Evolutionary conservation across 768 basidiomycete species (phyloP).

Genomic region (Kwoniella sp.): DNA sequence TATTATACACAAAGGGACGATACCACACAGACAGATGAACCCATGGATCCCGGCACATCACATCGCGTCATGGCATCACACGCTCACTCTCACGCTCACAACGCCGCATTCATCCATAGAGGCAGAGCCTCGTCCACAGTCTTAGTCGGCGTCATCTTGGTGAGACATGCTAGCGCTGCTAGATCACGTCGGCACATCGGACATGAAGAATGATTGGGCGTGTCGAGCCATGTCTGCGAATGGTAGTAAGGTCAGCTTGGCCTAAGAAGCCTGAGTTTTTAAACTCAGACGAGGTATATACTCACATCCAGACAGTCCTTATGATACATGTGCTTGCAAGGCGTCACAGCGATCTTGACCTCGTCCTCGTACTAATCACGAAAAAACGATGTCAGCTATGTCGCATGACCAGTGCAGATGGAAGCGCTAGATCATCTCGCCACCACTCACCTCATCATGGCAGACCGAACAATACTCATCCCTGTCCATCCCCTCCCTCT

Average conservation of each 20-base stretch:
- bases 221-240: slow-evolving; percentile 41
- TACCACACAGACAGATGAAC: not conserved
- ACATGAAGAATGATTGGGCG: slow-evolving; percentile 39
- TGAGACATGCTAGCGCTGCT: slow-evolving; percentile 34
- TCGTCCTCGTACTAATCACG: slow-evolving; percentile 41
- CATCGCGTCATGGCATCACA: not conserved
- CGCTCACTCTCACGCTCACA: not conserved
- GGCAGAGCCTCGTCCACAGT: slow-evolving; percentile 32
- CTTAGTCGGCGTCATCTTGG: slow-evolving; percentile 27
- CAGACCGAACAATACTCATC: slow-evolving; percentile 46
- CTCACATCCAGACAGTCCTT: slow-evolving; percentile 44
- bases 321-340: slow-evolving; percentile 51
- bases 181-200: slow-evolving; percentile 50
- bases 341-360: slow-evolving; percentile 34
- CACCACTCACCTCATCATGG: slow-evolving; percentile 46
- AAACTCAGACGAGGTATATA: too few species aligned
- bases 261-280: too few species aligned
- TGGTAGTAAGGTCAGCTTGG: not conserved
- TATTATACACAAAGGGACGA: not conserved
- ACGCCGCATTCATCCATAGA: slow-evolving; percentile 35
- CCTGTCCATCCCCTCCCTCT: slow-evolving; percentile 27
- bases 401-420: too few species aligned
- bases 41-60: too few species aligned
- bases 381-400: too few species aligned
- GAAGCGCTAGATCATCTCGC: not conserved